Base-by-base conservation (phyloP, 768 basidiomycete species). In the Macrolepiota albuminosa region DNA sequence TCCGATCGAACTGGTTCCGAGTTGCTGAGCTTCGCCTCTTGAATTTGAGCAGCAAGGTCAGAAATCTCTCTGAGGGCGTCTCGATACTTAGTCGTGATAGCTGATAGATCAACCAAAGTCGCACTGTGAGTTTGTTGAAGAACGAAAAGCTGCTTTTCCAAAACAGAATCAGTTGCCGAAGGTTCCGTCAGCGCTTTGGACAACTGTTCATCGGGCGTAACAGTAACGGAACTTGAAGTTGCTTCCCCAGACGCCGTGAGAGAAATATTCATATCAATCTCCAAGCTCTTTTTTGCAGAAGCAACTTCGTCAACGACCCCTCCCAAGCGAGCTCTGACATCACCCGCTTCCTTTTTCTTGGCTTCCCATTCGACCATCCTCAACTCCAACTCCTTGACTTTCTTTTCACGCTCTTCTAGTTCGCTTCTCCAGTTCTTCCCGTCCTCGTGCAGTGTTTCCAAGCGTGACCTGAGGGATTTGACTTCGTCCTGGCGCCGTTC, bases 11-110 rank as follows among this genome's bases (percentile, higher is more conserved):
- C 64, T n/a, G 68, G 57, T 56, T 76, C 77, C 31, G 70, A 71
- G 62, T 81, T 84, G 65, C 78, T 82, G 48, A 94, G 82, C 66
- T 88, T 93, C 8, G 85, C 82, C 69, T 96, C 95, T 67, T 95
- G 85, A 36, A 96, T 86, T 71, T 97, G 93, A n/a, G 86, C 82
- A 18, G 89, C 88, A 43, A 99, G 83, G 66, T 95, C 93, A n/a
- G 90, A 89, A 60, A 99, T 96, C 72, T 96, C 92, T 52, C 84
- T 84, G 34, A 98, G 80, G 18, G 95, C 91, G 61, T 96, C 91
- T 34, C 87, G 86, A 69, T 95, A 98, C 72, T 95, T 95, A 57
- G 76, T 73, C 1, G 88, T 86, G 39, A 97, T 82, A 1, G 84
- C 79, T 7, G 92, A 86, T 40, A 95, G 80, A 65, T 95, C 92